Percentiles rank a stretch among this genome's conserved stretches.
Conservation (phyloP, 495 filamentous ascomycete genomes). For the Massariosphaeria phaeospora region DNA sequence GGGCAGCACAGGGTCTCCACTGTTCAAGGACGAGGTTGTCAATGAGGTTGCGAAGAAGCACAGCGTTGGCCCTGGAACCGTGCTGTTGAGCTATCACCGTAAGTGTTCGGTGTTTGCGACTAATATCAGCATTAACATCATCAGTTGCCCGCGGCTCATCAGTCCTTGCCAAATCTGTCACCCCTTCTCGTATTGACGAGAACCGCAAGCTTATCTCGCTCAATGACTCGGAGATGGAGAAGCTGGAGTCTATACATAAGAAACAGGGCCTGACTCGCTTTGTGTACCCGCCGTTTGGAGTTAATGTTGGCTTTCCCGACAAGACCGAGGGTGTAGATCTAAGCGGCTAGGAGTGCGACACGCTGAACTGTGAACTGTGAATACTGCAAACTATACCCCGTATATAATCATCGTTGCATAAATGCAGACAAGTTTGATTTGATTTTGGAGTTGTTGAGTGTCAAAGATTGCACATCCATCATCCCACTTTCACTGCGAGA, state of each 20-base stretch:
- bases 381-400: no score
- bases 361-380: no score
- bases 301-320: conserved; percentile 74
- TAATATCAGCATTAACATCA: conserved; percentile 23
- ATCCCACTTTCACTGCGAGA: no score
- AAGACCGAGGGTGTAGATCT: conserved; percentile 45
- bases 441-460: no score
- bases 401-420: no score
- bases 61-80: conserved; percentile 54
- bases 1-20: conserved; percentile 70
- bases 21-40: conserved; percentile 63
- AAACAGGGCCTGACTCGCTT: conserved; percentile 61
- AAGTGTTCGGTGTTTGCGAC: no score
- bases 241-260: conserved; percentile 57
- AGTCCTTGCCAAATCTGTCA: conserved; percentile 77
- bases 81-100: conserved; percentile 74
- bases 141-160: conserved; percentile 65
- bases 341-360: conserved; percentile 19
- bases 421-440: no score
- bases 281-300: conserved; percentile 73
- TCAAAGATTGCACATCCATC: no score
- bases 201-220: conserved; percentile 67
- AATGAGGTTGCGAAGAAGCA: conserved; percentile 66
- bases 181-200: conserved; percentile 64
- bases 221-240: conserved; percentile 59